Base-by-base conservation (phyloP, 202 grass and related monocot genomes). In the Saccharum hybrid region DNA sequence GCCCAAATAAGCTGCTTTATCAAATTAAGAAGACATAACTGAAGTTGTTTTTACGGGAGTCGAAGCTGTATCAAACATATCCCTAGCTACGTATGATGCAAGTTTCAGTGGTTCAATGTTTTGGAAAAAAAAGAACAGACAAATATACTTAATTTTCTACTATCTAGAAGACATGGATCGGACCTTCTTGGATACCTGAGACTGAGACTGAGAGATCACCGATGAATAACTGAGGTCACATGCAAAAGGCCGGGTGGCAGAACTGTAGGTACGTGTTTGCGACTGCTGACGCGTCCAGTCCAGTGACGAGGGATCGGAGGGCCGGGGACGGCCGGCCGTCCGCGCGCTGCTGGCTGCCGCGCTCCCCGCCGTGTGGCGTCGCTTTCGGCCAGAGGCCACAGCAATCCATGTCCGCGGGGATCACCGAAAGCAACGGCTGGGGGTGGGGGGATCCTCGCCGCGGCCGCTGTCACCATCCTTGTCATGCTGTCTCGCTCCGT, bases 381-480 rank as follows among this genome's bases (percentile, higher is more conserved):
- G 72, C 78, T 78, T 76, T 81, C 78, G 26, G 49, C 62, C 11
- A 48, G 46, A 5, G 46, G 73, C 19, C 54, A 22, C 19, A 10
- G 52, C 52, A 21, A 74, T 86, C 48, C 88, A 77, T 67, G 36
- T 71, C 82, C 82, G 61, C 65, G 16, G 65, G 71, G 64, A 76
- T 76, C 87, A 22, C 78, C 56, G 77, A 89, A 76, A 85, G 87
- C 71, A 19, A 89, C 77, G 64, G 49, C 49, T 74, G 76, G 5
- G 49, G 62, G 7, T 76, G 23, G 78, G 34, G 63, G 18, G 30
- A 34, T 11, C 22, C 51, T 10, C 16, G 82, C 23, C 11, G 57
- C 72, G 30, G 73, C 63, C 10, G n/a, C 78, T 81, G 66, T 77
- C 73, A 66, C 66, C 52, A 31, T 60, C 75, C 75, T 19, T 84